These are phyloP conservation scores for Urtica urens DNA, from an alignment of 306 rosid species.

Conservation along the genomic window DNA sequence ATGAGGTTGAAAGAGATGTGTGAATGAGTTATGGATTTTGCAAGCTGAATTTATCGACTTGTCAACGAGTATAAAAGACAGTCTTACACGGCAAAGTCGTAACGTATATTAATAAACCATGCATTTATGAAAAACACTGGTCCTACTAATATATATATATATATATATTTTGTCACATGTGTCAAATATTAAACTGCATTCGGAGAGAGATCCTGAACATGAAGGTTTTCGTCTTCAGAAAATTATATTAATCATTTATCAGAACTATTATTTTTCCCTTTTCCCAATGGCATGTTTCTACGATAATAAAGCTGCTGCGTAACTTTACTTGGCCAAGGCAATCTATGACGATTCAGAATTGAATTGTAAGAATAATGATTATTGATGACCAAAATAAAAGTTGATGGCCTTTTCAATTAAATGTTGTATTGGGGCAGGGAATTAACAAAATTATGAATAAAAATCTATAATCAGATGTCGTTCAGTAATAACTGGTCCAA, in stretches of 20 bases:
- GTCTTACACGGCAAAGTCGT: background rate
- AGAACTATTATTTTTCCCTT: no score
- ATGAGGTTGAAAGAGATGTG: constrained; percentile 24
- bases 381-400: background rate
- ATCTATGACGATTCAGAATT: background rate
- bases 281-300: background rate
- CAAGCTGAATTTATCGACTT: background rate
- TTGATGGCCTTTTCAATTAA: no score
- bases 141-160: no score
- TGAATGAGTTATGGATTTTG: constrained; percentile 24
- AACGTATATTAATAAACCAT: constrained; percentile 1
- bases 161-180: constrained; percentile 17
- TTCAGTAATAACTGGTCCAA: background rate
- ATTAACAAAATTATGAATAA: background rate
- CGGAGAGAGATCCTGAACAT: no score
- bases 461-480: constrained; percentile 3
- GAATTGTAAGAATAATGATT: background rate
- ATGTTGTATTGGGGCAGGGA: no score
- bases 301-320: constrained; percentile 21
- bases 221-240: background rate
- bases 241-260: no score
- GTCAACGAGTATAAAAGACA: background rate
- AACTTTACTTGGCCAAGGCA: constrained; percentile 16
- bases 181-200: no score
- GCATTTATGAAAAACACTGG: background rate